Conservation (phyloP, 2,329 filamentous ascomycete genomes). For the Penicillium sp. region DNA sequence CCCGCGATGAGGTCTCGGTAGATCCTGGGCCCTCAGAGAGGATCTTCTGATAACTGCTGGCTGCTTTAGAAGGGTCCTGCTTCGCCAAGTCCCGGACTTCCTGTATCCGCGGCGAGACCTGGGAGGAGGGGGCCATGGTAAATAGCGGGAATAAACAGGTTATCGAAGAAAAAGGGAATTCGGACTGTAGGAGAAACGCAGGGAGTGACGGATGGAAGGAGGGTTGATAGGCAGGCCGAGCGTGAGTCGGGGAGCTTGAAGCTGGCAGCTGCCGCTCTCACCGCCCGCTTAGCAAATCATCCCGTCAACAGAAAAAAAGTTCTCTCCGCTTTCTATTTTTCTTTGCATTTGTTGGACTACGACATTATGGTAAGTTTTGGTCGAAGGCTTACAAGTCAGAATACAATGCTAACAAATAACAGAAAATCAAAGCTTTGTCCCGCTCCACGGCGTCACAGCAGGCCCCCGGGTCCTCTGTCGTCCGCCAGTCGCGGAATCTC, state of each 20-base stretch:
- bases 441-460: constrained; percentile 48
- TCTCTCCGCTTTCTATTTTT: constrained; percentile 20
- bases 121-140: constrained; percentile 50
- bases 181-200: constrained; percentile 5
- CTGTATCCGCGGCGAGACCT: constrained; percentile 66
- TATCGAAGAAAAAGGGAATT: constrained; percentile 2
- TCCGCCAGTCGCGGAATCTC: constrained; percentile 54
- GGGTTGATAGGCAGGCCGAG: constrained; percentile 17
- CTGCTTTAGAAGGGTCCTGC: constrained; percentile 77
- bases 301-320: constrained; percentile 34
- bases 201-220: constrained; percentile 15
- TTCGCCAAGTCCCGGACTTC: constrained; percentile 84
- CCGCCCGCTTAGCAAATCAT: constrained; percentile 36
- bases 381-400: neutral
- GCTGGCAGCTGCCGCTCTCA: constrained; percentile 30
- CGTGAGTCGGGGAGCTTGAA: constrained; percentile 27
- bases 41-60: constrained; percentile 84
- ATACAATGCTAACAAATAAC: constrained; percentile 11
- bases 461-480: constrained; percentile 46
- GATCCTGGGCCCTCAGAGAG: constrained; percentile 79
- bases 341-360: constrained; percentile 13
- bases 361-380: constrained; percentile 32
- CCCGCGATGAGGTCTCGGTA: constrained; percentile 80
- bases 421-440: constrained; percentile 59
- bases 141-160: constrained; percentile 4